Percentiles rank a stretch among this genome's conserved stretches.
Evolutionary conservation across 768 basidiomycete genomes (phyloP).

Genomic region (Suillus subaureus): DNA sequence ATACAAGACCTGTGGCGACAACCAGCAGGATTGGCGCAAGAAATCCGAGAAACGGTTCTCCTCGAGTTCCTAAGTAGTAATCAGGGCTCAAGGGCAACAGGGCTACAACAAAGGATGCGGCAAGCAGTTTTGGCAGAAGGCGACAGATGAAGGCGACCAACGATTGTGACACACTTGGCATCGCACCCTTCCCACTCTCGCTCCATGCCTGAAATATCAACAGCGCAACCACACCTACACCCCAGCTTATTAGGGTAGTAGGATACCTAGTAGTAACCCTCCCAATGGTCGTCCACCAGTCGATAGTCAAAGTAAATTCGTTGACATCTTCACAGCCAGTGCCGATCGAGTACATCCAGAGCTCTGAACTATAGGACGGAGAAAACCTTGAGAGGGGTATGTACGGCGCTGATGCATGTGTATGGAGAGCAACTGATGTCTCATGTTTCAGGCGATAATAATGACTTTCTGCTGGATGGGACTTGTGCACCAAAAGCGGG

Average conservation of each 20-base stretch:
- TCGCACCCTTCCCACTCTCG: constrained; percentile 27
- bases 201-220: constrained; percentile 57
- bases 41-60: constrained; percentile 43
- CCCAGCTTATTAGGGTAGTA: constrained; percentile 72
- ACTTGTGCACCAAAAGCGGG: constrained; percentile 68
- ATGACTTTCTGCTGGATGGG: constrained; percentile 63
- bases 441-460: constrained; percentile 56
- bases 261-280: constrained; percentile 75
- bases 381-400: constrained; percentile 31
- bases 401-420: constrained; percentile 71
- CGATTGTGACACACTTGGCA: constrained; percentile 51
- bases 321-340: constrained; percentile 44
- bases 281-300: constrained; percentile 73
- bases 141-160: constrained; percentile 44
- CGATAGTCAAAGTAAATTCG: constrained; percentile 56
- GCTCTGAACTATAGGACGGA: constrained; percentile 43
- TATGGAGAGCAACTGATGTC: constrained; percentile 51
- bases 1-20: constrained; percentile 65
- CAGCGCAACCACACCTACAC: constrained; percentile 66
- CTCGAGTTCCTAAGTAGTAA: constrained; percentile 63
- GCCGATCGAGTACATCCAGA: constrained; percentile 63
- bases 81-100: constrained; percentile 57
- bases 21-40: constrained; percentile 50
- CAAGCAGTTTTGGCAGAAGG: constrained; percentile 45
- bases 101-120: constrained; percentile 46